phyloP scores from a whole-genome alignment of 192 early-diverging fungal species.

The Martensiomyces pterosporus region DNA sequence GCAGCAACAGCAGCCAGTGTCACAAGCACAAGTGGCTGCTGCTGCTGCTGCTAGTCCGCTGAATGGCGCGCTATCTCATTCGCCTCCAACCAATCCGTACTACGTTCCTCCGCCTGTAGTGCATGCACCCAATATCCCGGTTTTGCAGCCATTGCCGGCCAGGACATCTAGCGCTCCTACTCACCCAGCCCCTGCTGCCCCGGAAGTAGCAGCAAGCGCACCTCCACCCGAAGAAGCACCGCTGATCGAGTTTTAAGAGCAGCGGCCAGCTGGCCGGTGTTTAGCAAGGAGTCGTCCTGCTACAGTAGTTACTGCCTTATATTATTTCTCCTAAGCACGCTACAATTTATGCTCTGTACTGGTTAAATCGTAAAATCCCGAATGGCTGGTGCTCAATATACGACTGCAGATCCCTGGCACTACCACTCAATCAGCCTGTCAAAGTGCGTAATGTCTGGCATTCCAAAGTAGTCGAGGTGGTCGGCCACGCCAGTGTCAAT shows the following conservation, averaged over 20 bases:
- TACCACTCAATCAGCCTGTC: slow-evolving; percentile 39
- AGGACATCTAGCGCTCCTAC: slow-evolving; percentile 1
- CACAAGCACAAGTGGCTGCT: not conserved
- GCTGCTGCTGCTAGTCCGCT: not conserved
- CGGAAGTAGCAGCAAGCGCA: slow-evolving; percentile 1
- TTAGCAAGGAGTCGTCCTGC: not conserved
- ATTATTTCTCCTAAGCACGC: not conserved
- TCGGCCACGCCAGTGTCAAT: slow-evolving; percentile 45
- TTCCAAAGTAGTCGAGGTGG: slow-evolving; percentile 48
- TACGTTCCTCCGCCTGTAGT: slow-evolving; percentile 20
- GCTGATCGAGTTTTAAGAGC: slow-evolving; percentile 28
- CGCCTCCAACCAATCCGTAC: slow-evolving; percentile 22
- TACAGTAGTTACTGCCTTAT: not conserved
- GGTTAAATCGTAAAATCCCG: no score
- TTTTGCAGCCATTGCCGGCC: slow-evolving; percentile 20
- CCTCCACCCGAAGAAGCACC: slow-evolving; percentile 30
- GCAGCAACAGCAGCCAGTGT: not conserved
- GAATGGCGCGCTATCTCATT: not conserved
- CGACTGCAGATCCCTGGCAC: no score
- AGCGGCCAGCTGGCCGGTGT: no score
- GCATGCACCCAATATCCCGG: slow-evolving; percentile 41
- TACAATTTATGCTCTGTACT: not conserved
- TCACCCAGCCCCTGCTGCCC: slow-evolving; percentile 1
- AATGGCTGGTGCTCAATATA: no score
- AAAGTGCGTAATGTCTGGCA: slow-evolving; percentile 40